These are phyloP conservation scores for Ilyonectria sp. DNA, from an alignment of 2,329 filamentous ascomycete genomes.

Conservation along the genomic window DNA sequence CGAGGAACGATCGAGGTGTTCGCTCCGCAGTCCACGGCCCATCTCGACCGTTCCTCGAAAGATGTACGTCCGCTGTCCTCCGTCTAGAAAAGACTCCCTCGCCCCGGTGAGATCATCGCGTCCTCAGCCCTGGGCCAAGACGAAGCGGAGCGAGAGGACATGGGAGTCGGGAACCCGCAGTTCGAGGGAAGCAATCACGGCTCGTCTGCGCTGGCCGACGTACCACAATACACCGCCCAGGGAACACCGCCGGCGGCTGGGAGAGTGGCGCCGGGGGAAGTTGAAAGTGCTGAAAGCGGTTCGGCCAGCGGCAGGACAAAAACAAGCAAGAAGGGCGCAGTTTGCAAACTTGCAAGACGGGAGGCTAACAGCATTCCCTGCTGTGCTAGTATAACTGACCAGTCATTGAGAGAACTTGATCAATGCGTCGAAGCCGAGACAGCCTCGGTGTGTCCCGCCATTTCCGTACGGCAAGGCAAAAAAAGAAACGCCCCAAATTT, in stretches of 20 bases:
- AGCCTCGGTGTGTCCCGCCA: slow-evolving; percentile 32
- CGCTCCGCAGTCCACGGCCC: slow-evolving; percentile 19
- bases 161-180: slow-evolving; percentile 12
- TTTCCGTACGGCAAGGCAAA: slow-evolving; percentile 27
- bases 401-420: slow-evolving; percentile 41
- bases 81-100: not conserved
- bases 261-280: slow-evolving; percentile 14
- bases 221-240: slow-evolving; percentile 5
- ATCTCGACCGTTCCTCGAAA: slow-evolving; percentile 19
- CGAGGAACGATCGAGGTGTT: slow-evolving; percentile 37
- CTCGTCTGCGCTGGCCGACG: not conserved
- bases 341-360: slow-evolving; percentile 4
- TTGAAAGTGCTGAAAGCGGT: slow-evolving; percentile 4
- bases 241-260: not conserved
- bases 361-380: slow-evolving; percentile 26
- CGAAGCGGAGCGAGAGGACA: not conserved
- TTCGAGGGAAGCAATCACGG: slow-evolving; percentile 5
- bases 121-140: not conserved
- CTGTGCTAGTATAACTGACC: slow-evolving; percentile 36
- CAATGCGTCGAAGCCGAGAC: slow-evolving; percentile 36
- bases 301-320: slow-evolving; percentile 22
- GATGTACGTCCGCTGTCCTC: not conserved
- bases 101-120: slow-evolving; percentile 4
- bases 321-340: not conserved
- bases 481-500: slow-evolving; percentile 37